Evolutionary conservation across 768 basidiomycete genomes (phyloP).

Genomic region (Agrocybe praecox): DNA sequence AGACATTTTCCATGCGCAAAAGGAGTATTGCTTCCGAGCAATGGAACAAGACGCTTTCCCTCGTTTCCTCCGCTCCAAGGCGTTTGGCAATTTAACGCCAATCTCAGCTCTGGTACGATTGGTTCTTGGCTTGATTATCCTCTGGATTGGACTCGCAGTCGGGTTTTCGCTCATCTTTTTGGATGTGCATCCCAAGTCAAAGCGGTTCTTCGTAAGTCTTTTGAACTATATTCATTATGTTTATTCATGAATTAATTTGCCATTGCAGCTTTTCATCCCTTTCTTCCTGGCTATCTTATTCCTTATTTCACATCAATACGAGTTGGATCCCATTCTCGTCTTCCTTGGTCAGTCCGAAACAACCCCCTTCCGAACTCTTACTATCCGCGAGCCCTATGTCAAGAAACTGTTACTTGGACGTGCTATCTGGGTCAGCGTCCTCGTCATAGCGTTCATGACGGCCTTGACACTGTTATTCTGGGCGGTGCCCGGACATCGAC

Average conservation of each 20-base stretch:
- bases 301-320: constrained; percentile 95
- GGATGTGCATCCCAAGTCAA: constrained; percentile 89
- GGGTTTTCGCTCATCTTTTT: constrained; percentile 94
- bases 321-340: constrained; percentile 94
- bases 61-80: constrained; percentile 93
- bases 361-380: constrained; percentile 93
- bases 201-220: constrained; percentile 89
- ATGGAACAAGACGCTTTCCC: constrained; percentile 97
- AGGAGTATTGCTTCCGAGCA: constrained; percentile 94
- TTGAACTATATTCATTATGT: background rate
- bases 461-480: constrained; percentile 91
- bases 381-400: constrained; percentile 93
- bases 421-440: constrained; percentile 86
- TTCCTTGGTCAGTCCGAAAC: constrained; percentile 95
- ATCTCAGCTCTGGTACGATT: constrained; percentile 87
- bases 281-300: constrained; percentile 89
- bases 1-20: constrained; percentile 96
- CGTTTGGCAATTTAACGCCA: constrained; percentile 97
- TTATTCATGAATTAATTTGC: constrained; percentile 14
- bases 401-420: constrained; percentile 87
- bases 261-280: constrained; percentile 84
- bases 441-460: constrained; percentile 76
- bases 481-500: constrained; percentile 92
- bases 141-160: constrained; percentile 94
- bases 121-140: constrained; percentile 77